phyloP scores from a whole-genome alignment of 139 green algal genomes.

The Tetraselmis chui region DNA sequence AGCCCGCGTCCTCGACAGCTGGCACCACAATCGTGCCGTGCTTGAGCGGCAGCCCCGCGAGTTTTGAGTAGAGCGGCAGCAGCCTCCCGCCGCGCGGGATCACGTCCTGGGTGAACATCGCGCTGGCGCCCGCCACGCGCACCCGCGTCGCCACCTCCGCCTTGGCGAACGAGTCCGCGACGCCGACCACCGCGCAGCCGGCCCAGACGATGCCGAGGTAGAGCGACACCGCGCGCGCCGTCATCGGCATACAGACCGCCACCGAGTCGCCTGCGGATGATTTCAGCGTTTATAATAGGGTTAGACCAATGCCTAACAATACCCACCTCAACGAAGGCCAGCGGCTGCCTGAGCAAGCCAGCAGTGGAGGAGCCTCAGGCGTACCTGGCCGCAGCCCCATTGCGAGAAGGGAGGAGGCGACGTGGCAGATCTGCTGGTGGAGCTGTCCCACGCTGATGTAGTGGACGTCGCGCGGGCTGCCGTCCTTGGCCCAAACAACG shows the following conservation, averaged over 20 bases:
- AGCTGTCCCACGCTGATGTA: conserved; percentile 44
- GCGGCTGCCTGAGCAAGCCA: too few species aligned
- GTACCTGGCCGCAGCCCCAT: conserved; percentile 37
- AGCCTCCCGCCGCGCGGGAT: conserved; percentile 61
- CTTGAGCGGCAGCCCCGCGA: conserved; percentile 28
- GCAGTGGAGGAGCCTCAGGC: background rate
- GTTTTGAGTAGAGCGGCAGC: conserved; percentile 64
- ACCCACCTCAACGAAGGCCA: too few species aligned
- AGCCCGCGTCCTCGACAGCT: background rate
- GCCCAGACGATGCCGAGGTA: conserved; percentile 84
- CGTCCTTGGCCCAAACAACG: conserved; percentile 69
- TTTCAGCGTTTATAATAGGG: too few species aligned
- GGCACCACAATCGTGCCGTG: conserved; percentile 20
- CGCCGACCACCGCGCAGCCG: conserved; percentile 71
- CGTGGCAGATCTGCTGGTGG: conserved; percentile 4
- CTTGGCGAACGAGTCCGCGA: conserved; percentile 79
- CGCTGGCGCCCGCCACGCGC: conserved; percentile 47
- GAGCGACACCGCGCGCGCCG: conserved; percentile 38
- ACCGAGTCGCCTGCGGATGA: conserved; percentile 58
- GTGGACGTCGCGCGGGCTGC: conserved; percentile 28
- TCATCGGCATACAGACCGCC: conserved; percentile 80
- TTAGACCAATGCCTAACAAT: too few species aligned
- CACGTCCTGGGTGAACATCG: conserved; percentile 80
- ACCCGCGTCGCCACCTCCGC: conserved; percentile 65
- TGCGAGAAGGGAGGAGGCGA: conserved; percentile 35